Evolutionary conservation across 345 rosid species (phyloP).

Genomic region (Gossypium rotundifolium): DNA sequence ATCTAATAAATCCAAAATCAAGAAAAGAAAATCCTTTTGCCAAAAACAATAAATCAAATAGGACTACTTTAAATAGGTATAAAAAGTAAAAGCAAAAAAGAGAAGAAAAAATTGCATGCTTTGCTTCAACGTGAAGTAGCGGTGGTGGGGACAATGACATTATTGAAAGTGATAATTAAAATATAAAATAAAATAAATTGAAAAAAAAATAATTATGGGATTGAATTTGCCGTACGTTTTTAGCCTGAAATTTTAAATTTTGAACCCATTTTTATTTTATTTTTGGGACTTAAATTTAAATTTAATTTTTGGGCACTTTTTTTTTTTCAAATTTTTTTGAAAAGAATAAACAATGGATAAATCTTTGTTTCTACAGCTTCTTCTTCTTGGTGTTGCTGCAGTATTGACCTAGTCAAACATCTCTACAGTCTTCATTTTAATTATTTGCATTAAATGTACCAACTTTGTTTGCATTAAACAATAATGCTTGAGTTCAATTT

Average conservation of each 20-base stretch:
- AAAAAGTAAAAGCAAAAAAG: not conserved
- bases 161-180: not conserved
- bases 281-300: not conserved
- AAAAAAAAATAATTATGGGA: not conserved
- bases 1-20: not conserved
- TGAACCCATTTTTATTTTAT: not conserved
- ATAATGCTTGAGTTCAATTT: too few species aligned
- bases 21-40: not conserved
- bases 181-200: not conserved
- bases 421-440: not conserved
- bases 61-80: not conserved
- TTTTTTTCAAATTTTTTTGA: too few species aligned
- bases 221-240: constrained; percentile 1
- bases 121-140: constrained; percentile 33
- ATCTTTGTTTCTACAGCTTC: not conserved
- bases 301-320: not conserved
- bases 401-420: not conserved
- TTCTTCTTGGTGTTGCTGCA: constrained; percentile 1
- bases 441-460: not conserved
- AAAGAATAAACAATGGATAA: too few species aligned
- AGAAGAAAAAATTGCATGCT: not conserved
- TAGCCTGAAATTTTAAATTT: not conserved
- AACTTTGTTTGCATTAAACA: too few species aligned
- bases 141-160: not conserved
- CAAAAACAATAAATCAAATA: too few species aligned